Evolutionary conservation across 1,284 basidiomycete genomes (phyloP).

Genomic region (Irpex lacteus): DNA sequence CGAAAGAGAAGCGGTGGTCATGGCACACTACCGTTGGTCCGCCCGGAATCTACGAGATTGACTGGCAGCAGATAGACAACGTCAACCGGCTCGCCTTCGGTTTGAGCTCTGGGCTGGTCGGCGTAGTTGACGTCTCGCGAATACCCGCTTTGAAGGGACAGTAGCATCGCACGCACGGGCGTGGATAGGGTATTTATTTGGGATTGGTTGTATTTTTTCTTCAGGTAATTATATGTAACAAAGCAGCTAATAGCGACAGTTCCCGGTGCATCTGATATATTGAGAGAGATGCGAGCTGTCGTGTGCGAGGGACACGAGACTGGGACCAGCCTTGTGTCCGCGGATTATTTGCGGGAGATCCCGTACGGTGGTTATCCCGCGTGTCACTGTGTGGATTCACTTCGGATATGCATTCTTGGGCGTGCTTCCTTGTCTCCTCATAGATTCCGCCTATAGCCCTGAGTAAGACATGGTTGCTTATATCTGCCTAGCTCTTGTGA

Average conservation of each 20-base stretch:
- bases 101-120: constrained; percentile 51
- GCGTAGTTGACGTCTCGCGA: constrained; percentile 49
- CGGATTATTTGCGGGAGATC: neutral
- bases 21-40: constrained; percentile 51
- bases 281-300: neutral
- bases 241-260: neutral
- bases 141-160: constrained; percentile 34
- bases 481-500: too few relatives aligned
- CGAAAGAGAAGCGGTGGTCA: constrained; percentile 48
- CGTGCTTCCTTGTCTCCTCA: neutral
- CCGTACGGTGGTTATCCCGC: neutral
- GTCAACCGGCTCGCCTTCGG: constrained; percentile 58
- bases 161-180: neutral
- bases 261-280: neutral
- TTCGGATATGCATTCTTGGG: neutral
- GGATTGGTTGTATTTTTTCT: neutral
- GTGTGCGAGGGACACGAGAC: neutral
- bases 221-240: neutral
- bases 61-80: constrained; percentile 49
- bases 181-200: neutral
- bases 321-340: neutral
- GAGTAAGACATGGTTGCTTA: too few relatives aligned
- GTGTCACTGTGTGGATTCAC: neutral
- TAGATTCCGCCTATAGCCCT: neutral
- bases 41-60: constrained; percentile 62